Evolutionary conservation across 352 stramenopile species (phyloP).

Genomic region (Globisporangium nunn): DNA sequence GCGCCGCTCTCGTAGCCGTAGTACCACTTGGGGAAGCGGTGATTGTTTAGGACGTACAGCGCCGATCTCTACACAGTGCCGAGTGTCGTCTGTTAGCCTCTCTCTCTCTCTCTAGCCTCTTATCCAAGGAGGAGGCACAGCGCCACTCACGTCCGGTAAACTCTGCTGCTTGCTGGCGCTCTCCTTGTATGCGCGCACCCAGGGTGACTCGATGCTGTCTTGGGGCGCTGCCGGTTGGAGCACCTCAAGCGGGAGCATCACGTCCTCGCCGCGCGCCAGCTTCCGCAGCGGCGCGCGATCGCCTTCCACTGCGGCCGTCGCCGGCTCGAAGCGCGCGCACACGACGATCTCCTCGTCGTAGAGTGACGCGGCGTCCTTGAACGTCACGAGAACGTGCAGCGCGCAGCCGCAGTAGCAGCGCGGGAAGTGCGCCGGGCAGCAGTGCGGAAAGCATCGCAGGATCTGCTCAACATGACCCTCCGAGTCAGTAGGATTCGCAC

Average conservation of each 20-base stretch:
- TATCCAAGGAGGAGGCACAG: background rate
- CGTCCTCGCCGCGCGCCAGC: conserved; percentile 13
- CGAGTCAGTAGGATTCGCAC: too few species aligned
- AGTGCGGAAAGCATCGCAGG: conserved; percentile 29
- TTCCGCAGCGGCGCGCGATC: background rate
- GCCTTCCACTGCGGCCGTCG: background rate
- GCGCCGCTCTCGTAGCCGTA: conserved; percentile 47
- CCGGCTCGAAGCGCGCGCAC: too few species aligned
- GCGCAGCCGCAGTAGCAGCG: conserved; percentile 27
- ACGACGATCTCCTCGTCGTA: too few species aligned
- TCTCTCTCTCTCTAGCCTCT: too few species aligned
- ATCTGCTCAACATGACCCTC: conserved; percentile 6
- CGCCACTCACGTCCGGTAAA: conserved; percentile 15
- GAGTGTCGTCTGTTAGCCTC: too few species aligned
- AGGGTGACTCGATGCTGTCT: conserved; percentile 15
- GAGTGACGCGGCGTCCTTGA: conserved; percentile 17
- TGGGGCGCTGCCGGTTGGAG: background rate
- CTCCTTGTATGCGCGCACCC: conserved; percentile 33
- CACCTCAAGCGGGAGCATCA: conserved; percentile 16
- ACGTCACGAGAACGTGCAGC: conserved; percentile 25
- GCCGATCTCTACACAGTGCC: conserved; percentile 16
- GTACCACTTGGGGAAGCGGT: conserved; percentile 41
- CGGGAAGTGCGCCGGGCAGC: conserved; percentile 20
- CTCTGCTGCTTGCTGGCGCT: conserved; percentile 25
- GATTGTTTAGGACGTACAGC: conserved; percentile 43